A percentile compares a stretch with the other conserved stretches of the same genome.
These are phyloP conservation scores for Colletotrichum sp. DNA, from an alignment of 2,329 filamentous ascomycete species.

Conservation along the genomic window DNA sequence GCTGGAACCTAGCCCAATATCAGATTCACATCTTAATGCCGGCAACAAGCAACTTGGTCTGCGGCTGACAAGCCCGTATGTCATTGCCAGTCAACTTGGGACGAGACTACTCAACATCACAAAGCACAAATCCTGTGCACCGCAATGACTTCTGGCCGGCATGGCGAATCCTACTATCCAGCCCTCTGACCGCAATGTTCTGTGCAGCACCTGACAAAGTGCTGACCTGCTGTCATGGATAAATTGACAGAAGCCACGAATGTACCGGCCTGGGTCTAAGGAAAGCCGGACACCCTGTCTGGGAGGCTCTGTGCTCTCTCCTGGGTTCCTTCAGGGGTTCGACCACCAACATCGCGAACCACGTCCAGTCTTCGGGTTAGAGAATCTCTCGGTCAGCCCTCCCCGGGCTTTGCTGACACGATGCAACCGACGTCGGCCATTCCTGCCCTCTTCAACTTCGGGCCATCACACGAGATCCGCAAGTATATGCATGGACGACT, in stretches of 20 bases:
- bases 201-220: neutral
- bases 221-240: constrained; percentile 6
- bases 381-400: neutral
- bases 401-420: neutral
- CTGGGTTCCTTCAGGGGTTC: neutral
- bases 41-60: neutral
- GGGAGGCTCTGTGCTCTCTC: neutral
- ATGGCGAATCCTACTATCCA: neutral
- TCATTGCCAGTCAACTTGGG: neutral
- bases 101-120: neutral
- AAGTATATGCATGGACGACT: neutral
- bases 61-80: neutral
- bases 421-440: neutral
- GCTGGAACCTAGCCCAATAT: neutral
- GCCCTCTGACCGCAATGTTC: neutral
- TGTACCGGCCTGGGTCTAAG: neutral
- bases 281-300: neutral
- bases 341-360: neutral
- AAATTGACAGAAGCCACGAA: constrained; percentile 15
- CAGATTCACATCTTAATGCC: neutral
- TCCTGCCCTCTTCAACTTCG: neutral
- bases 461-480: neutral
- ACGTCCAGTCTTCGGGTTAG: neutral
- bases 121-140: neutral
- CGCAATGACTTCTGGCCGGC: neutral